phyloP scores from a whole-genome alignment of 345 rosid genomes.

The Lagerstroemia speciosa region DNA sequence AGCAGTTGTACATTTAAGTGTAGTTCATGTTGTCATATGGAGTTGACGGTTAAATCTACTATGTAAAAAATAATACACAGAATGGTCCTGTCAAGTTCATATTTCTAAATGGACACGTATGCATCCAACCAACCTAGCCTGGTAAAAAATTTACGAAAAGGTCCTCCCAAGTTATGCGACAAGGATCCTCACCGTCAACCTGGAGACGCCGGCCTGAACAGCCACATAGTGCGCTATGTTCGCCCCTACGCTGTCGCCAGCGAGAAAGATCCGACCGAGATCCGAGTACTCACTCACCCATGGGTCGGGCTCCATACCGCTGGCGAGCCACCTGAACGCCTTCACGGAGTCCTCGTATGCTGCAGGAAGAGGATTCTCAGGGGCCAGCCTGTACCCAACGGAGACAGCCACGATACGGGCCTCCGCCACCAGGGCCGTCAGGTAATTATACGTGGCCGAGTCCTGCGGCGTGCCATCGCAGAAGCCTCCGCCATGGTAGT shows the following conservation, averaged over 20 bases:
- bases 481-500: slow-evolving; percentile 45
- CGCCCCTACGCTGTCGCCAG: slow-evolving; percentile 37
- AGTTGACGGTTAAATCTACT: too few species aligned
- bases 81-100: too few species aligned
- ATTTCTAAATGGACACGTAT: too few species aligned
- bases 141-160: too few species aligned
- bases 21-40: too few species aligned
- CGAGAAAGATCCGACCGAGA: slow-evolving; percentile 25
- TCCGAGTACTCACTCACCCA: slow-evolving; percentile 27
- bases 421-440: slow-evolving; percentile 20
- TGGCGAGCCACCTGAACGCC: slow-evolving; percentile 29
- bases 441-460: slow-evolving; percentile 19
- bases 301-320: slow-evolving; percentile 22
- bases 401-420: slow-evolving; percentile 22
- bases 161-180: background rate
- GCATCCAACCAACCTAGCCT: too few species aligned
- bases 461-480: slow-evolving; percentile 29
- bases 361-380: slow-evolving; percentile 25
- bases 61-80: too few species aligned
- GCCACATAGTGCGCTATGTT: slow-evolving; percentile 21
- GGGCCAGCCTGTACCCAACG: slow-evolving; percentile 30
- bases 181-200: background rate
- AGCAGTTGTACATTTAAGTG: too few species aligned
- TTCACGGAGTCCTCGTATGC: slow-evolving; percentile 36
- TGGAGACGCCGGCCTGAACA: background rate